These are phyloP conservation scores for Vitis hybrid DNA, from an alignment of 177 flowering plant genomes.

Conservation along the genomic window DNA sequence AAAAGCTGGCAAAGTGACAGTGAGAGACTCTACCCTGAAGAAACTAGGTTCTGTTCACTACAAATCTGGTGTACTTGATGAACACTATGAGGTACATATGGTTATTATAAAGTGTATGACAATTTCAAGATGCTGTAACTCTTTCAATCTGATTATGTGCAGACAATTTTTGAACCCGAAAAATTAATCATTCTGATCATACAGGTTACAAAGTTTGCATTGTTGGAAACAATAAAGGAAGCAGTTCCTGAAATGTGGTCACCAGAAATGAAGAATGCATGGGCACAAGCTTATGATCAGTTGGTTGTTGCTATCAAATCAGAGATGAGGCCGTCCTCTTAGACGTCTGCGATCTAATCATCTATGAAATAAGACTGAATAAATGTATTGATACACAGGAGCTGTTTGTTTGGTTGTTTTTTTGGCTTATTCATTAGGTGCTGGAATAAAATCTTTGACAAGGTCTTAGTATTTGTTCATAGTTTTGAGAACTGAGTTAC, in stretches of 20 bases:
- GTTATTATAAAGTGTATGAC: neutral
- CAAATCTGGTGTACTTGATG: constrained; percentile 64
- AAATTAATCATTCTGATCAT: neutral
- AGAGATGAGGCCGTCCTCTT: constrained; percentile 59
- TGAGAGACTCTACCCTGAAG: constrained; percentile 61
- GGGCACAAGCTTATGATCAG: constrained; percentile 81
- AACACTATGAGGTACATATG: constrained; percentile 70
- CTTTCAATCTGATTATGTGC: no score
- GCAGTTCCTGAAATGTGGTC: constrained; percentile 90
- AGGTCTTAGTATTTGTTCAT: no score
- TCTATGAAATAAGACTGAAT: no score
- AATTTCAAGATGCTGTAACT: neutral
- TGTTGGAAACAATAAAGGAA: constrained; percentile 77
- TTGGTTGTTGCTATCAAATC: constrained; percentile 64
- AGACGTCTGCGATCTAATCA: neutral
- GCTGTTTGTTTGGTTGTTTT: no score
- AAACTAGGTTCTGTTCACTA: constrained; percentile 67
- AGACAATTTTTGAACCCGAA: no score
- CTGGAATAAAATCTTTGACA: no score
- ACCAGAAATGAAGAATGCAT: constrained; percentile 76
- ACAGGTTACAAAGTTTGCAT: constrained; percentile 66
- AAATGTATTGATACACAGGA: no score
- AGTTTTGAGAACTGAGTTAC: no score
- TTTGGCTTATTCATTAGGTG: no score
- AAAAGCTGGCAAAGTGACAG: constrained; percentile 70